Percentiles rank a stretch among this genome's conserved stretches.
Evolutionary conservation across 352 stramenopile genomes (phyloP).

Genomic region (Blastocystis sp.): DNA sequence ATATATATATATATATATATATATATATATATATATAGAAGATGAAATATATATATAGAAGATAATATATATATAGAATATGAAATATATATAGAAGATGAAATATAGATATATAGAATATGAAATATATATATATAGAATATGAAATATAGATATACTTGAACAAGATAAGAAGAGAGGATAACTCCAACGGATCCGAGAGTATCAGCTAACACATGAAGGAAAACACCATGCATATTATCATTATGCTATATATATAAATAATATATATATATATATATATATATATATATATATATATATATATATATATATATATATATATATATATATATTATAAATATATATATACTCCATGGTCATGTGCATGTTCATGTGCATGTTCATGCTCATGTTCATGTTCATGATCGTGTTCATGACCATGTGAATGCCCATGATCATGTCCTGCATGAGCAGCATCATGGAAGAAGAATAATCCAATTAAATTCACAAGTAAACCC

Average conservation of each 20-base stretch:
- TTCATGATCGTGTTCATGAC: conserved; percentile 46
- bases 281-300: background rate
- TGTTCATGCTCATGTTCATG: conserved; percentile 43
- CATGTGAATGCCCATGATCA: conserved; percentile 48
- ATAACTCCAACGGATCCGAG: conserved; percentile 66
- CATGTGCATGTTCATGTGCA: conserved; percentile 45
- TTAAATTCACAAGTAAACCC: conserved; percentile 59
- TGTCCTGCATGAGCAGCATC: conserved; percentile 60
- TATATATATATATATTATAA: background rate
- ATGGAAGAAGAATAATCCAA: conserved; percentile 67
- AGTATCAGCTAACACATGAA: conserved; percentile 64
- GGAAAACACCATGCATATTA: conserved; percentile 69
- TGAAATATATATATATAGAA: no score
- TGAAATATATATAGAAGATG: no score
- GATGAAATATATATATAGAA: no score
- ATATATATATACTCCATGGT: conserved; percentile 34
- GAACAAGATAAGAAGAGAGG: conserved; percentile 59
- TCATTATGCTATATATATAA: conserved; percentile 48
- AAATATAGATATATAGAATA: no score
- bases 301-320: background rate
- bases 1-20: no score
- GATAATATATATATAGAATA: no score
- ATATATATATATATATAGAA: no score
- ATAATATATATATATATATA: background rate
- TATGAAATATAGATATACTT: conserved; percentile 42